Conservation (phyloP, 2,329 filamentous ascomycete species). For the Claviceps sp. region DNA sequence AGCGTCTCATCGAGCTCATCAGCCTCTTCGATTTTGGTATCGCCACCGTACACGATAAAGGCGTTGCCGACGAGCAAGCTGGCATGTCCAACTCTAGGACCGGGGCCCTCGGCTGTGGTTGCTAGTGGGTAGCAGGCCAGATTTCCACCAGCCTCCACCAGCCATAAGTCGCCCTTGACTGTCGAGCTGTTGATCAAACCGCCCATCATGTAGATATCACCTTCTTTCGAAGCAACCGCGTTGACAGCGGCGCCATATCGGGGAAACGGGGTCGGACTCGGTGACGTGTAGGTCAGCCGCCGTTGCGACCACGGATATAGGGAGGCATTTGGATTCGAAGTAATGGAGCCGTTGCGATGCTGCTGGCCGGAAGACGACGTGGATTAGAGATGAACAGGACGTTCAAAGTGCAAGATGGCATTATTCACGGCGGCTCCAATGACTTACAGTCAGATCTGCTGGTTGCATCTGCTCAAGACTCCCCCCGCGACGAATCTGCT, state of each 20-base stretch:
- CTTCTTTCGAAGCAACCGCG: constrained; percentile 82
- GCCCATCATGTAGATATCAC: constrained; percentile 95
- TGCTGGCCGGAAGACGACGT: constrained; percentile 15
- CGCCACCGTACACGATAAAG: constrained; percentile 96
- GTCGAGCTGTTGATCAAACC: constrained; percentile 89
- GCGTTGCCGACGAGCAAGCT: constrained; percentile 94
- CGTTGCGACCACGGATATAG: constrained; percentile 95
- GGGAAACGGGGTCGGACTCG: constrained; percentile 78
- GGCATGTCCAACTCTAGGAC: constrained; percentile 85
- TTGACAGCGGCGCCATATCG: constrained; percentile 97
- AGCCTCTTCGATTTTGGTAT: constrained; percentile 90
- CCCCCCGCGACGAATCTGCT: constrained; percentile 44
- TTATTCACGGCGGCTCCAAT: background rate
- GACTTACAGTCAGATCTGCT: constrained; percentile 29
- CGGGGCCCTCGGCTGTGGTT: constrained; percentile 86
- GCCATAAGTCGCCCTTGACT: constrained; percentile 94
- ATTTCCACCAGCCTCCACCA: constrained; percentile 81
- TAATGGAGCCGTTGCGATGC: constrained; percentile 40
- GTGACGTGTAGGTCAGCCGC: constrained; percentile 70
- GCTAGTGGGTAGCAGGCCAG: constrained; percentile 85
- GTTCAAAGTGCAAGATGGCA: too few species aligned
- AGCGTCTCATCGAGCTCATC: constrained; percentile 90
- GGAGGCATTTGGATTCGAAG: constrained; percentile 53
- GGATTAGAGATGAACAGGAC: background rate
- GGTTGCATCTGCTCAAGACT: constrained; percentile 34